A percentile compares a stretch with the other conserved stretches of the same genome.
These are phyloP conservation scores for Goniomonas avonlea DNA, from an alignment of 78 protist genomes.

Conservation along the genomic window DNA sequence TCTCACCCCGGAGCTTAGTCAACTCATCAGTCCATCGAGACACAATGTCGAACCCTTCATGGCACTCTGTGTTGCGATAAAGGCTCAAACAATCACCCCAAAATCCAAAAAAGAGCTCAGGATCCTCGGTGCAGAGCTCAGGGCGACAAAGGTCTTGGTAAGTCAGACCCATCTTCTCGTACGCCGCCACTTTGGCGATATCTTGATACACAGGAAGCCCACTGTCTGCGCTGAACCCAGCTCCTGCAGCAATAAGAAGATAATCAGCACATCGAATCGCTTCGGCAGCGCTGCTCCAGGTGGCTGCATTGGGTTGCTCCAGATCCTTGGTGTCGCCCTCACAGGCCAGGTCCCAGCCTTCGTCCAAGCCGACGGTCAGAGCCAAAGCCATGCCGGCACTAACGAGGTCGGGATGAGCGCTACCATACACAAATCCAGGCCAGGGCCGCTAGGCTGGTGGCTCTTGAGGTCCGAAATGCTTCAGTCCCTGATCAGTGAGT, in stretches of 20 bases:
- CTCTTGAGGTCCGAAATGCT: no score
- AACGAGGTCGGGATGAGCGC: no score
- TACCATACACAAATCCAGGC: no score
- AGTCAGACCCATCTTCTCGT: background rate
- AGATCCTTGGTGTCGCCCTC: no score
- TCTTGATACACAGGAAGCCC: constrained; percentile 35
- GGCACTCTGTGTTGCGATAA: background rate
- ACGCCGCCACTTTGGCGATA: constrained; percentile 33
- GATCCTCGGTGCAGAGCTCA: background rate
- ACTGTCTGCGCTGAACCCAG: constrained; percentile 34
- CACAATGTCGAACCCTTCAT: background rate
- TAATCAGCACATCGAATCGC: background rate
- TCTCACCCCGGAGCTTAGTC: no score
- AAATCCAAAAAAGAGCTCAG: constrained; percentile 38
- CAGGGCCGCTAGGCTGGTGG: no score
- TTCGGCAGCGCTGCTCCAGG: constrained; percentile 33
- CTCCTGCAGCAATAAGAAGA: constrained; percentile 30
- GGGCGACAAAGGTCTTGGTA: constrained; percentile 40
- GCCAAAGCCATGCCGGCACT: no score
- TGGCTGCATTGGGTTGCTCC: no score
- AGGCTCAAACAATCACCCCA: constrained; percentile 35
- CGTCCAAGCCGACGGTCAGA: no score
- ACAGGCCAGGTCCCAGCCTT: no score
- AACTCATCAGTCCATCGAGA: background rate
- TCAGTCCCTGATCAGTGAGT: no score